Evolutionary conservation across 192 early-diverging fungal genomes (phyloP).

Genomic region (Backusella tuberculispora): DNA sequence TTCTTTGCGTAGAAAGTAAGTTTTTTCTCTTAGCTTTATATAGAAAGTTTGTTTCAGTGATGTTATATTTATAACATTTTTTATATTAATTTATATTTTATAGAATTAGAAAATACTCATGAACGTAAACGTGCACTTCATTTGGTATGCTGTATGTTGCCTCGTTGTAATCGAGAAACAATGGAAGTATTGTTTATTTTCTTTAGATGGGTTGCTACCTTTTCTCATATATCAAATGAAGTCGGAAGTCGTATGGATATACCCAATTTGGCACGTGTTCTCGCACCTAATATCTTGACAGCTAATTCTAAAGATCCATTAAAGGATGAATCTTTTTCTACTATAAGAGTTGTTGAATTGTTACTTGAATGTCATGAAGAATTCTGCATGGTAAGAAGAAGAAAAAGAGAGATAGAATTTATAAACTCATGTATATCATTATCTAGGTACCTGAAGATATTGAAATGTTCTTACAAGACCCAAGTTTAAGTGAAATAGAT

Average conservation of each 20-base stretch:
- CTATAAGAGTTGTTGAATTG: slow-evolving; percentile 68
- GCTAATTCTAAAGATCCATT: slow-evolving; percentile 82
- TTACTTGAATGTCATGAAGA: slow-evolving; percentile 65
- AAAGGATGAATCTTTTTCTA: slow-evolving; percentile 74
- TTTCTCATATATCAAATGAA: slow-evolving; percentile 70
- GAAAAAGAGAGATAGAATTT: not conserved
- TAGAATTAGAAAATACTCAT: slow-evolving; percentile 54
- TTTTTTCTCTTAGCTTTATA: not conserved
- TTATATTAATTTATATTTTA: no score
- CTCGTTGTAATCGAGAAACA: slow-evolving; percentile 88
- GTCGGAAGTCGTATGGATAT: slow-evolving; percentile 92
- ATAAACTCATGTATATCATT: not conserved
- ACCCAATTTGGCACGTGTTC: slow-evolving; percentile 89
- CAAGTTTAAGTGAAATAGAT: slow-evolving; percentile 29
- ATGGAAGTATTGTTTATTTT: slow-evolving; percentile 88
- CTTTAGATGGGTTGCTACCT: slow-evolving; percentile 82
- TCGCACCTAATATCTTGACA: slow-evolving; percentile 92
- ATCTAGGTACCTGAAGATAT: slow-evolving; percentile 31
- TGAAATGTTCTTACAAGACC: slow-evolving; percentile 30
- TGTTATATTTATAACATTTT: not conserved
- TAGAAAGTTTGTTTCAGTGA: not conserved
- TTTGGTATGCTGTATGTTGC: slow-evolving; percentile 81
- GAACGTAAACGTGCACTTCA: slow-evolving; percentile 74
- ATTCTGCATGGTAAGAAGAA: slow-evolving; percentile 62
- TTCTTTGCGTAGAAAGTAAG: slow-evolving; percentile 76